Evolutionary conservation across 2,329 filamentous ascomycete species (phyloP).

Genomic region (Alternaria longipes): DNA sequence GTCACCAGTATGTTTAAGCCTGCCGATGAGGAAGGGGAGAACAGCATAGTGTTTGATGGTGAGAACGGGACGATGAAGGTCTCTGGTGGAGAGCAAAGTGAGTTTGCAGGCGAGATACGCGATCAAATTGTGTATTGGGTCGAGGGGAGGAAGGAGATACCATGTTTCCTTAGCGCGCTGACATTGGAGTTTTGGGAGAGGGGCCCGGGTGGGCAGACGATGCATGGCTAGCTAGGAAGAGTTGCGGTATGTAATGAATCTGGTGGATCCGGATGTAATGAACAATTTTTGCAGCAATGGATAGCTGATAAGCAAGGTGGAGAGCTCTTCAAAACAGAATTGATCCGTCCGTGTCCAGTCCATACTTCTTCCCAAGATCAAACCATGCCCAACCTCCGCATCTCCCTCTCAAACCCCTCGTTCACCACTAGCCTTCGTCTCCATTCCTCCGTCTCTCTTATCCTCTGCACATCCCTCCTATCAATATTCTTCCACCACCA

Average conservation of each 20-base stretch:
- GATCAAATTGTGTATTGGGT: constrained; percentile 96
- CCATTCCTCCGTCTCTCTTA: constrained; percentile 1
- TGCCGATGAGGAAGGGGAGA: constrained; percentile 65
- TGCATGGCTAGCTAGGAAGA: constrained; percentile 19
- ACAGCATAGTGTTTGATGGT: constrained; percentile 82
- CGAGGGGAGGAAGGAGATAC: constrained; percentile 89
- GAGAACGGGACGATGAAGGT: constrained; percentile 99
- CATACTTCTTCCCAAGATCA: background rate
- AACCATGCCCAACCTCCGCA: constrained; percentile 38
- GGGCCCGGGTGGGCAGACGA: constrained; percentile 39
- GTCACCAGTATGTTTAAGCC: constrained; percentile 88
- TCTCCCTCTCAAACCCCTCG: constrained; percentile 29
- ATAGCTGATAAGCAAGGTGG: background rate
- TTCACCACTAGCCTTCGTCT: constrained; percentile 4
- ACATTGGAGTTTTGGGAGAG: constrained; percentile 94
- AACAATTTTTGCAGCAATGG: background rate
- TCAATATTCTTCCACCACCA: constrained; percentile 15
- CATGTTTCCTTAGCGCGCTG: constrained; percentile 88
- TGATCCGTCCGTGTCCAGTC: background rate
- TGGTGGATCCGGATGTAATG: background rate
- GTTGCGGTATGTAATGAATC: background rate
- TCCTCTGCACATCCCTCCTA: background rate
- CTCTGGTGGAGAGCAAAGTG: constrained; percentile 84
- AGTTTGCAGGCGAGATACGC: constrained; percentile 84
- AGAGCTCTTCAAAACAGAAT: background rate